Percentiles rank a stretch among this genome's conserved stretches.
These are phyloP conservation scores for Crithidia expoeki DNA, from an alignment of 208 protist genomes.

Conservation along the genomic window DNA sequence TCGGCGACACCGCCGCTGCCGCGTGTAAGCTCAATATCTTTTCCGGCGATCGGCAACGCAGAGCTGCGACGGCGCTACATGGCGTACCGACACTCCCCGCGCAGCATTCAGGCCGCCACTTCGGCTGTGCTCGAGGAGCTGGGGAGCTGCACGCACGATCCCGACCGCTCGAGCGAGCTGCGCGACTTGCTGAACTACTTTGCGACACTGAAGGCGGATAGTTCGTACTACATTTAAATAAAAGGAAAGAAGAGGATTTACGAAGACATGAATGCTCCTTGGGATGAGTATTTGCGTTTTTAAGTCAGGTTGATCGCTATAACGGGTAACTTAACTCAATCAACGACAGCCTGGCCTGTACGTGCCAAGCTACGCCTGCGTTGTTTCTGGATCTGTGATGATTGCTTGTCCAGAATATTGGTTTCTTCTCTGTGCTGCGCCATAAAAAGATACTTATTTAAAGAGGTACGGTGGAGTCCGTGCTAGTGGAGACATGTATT, in stretches of 20 bases:
- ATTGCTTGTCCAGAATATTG: no score
- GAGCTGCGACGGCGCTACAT: conserved; percentile 36
- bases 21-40: conserved; percentile 6
- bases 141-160: conserved; percentile 57
- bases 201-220: conserved; percentile 35
- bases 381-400: no score
- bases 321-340: no score
- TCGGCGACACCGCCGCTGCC: conserved; percentile 1
- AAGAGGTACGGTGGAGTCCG: no score
- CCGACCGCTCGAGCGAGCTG: conserved; percentile 54
- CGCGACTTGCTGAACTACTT: conserved; percentile 81
- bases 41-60: conserved; percentile 29
- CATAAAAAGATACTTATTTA: no score
- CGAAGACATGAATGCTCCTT: no score
- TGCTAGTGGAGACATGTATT: no score
- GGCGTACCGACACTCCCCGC: conserved; percentile 27
- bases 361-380: no score
- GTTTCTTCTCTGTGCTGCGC: no score
- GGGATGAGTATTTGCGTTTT: no score
- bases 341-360: no score
- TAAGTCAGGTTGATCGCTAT: no score
- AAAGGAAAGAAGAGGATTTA: background rate
- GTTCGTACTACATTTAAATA: conserved; percentile 8
- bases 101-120: conserved; percentile 43
- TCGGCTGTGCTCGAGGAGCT: conserved; percentile 60